Percentiles rank a stretch among this genome's conserved stretches.
These are phyloP conservation scores for Penicillium flavigenum DNA, from an alignment of 495 filamentous ascomycete genomes.

Conservation along the genomic window DNA sequence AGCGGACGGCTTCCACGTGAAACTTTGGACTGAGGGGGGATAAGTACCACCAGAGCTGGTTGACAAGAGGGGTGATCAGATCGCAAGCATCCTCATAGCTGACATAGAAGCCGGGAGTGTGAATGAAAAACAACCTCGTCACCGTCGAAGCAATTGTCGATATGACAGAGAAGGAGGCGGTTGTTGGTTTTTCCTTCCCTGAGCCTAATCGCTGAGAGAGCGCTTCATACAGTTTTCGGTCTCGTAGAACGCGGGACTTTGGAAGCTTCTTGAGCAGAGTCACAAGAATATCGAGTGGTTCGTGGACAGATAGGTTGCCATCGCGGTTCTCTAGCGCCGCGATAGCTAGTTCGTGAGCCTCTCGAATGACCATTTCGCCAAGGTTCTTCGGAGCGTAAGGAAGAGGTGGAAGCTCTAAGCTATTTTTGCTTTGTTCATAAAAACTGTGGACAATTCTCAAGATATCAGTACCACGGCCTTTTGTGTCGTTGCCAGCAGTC, in stretches of 20 bases:
- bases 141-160: slow-evolving; percentile 62
- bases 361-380: slow-evolving; percentile 61
- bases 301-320: slow-evolving; percentile 33
- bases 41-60: slow-evolving; percentile 73
- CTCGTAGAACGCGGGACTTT: slow-evolving; percentile 51
- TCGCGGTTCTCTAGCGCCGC: slow-evolving; percentile 31
- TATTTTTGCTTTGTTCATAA: slow-evolving; percentile 54
- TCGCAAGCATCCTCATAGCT: slow-evolving; percentile 58
- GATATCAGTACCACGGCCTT: slow-evolving; percentile 43
- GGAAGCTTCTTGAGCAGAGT: slow-evolving; percentile 59
- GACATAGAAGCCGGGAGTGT: slow-evolving; percentile 48
- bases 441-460: slow-evolving; percentile 62
- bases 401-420: slow-evolving; percentile 44
- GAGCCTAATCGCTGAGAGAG: slow-evolving; percentile 42
- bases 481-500: slow-evolving; percentile 16
- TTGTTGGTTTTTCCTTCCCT: slow-evolving; percentile 27
- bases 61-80: slow-evolving; percentile 65
- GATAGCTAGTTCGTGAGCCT: slow-evolving; percentile 55
- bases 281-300: slow-evolving; percentile 51
- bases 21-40: slow-evolving; percentile 81
- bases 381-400: slow-evolving; percentile 59
- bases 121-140: slow-evolving; percentile 60
- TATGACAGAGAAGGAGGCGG: slow-evolving; percentile 42
- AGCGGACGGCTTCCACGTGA: slow-evolving; percentile 87
- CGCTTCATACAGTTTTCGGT: slow-evolving; percentile 53